Percentiles rank a stretch among this genome's conserved stretches.
Conservation (phyloP, 768 basidiomycete species). For the Boletales sp. region DNA sequence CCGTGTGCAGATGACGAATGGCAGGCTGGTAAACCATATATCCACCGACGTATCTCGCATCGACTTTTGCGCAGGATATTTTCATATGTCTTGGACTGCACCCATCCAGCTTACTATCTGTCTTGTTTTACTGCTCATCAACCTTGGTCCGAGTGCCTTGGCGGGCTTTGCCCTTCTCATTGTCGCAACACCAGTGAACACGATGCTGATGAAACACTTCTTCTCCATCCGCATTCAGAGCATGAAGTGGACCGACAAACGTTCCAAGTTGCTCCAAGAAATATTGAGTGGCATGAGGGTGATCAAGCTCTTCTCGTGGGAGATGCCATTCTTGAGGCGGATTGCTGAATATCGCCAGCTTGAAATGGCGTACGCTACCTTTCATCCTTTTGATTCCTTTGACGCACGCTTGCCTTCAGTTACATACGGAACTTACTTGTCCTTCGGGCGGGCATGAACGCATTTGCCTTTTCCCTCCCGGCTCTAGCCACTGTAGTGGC, state of each 20-base stretch:
- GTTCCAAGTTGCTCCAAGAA: constrained; percentile 87
- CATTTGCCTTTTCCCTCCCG: constrained; percentile 69
- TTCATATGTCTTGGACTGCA: constrained; percentile 77
- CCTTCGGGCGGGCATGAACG: constrained; percentile 62
- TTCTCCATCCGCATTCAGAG: constrained; percentile 57
- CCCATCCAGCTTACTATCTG: constrained; percentile 78
- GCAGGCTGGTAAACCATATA: constrained; percentile 90
- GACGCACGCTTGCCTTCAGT: constrained; percentile 26
- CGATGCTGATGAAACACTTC: constrained; percentile 65
- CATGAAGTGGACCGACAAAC: constrained; percentile 89
- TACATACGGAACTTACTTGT: constrained; percentile 66
- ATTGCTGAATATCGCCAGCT: constrained; percentile 64
- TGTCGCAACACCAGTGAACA: constrained; percentile 70
- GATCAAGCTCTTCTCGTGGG: constrained; percentile 93
- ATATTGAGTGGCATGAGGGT: constrained; percentile 86
- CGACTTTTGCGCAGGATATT: constrained; percentile 80
- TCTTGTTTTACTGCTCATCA: constrained; percentile 66
- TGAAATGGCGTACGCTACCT: constrained; percentile 56
- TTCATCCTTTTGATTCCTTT: constrained; percentile 3
- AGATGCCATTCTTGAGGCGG: constrained; percentile 71
- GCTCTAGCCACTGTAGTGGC: constrained; percentile 74
- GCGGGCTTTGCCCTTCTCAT: constrained; percentile 63
- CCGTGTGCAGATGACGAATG: constrained; percentile 77
- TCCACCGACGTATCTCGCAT: constrained; percentile 89
- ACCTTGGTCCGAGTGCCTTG: constrained; percentile 61